Evolutionary conservation across 83 land plant species (phyloP).

Genomic region (Diphasiastrum complanatum): DNA sequence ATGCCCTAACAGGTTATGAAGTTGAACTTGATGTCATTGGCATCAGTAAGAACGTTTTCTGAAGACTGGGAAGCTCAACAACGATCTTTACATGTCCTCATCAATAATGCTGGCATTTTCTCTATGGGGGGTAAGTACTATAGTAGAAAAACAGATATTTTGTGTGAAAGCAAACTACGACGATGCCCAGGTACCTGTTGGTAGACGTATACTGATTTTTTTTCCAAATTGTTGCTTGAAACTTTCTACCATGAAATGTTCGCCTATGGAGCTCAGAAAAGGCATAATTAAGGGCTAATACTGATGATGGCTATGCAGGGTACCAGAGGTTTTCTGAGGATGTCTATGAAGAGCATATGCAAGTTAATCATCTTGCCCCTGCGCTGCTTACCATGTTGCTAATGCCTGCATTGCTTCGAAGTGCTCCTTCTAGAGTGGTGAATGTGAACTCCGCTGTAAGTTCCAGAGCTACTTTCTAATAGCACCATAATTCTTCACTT

Average conservation of each 20-base stretch:
- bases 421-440: slow-evolving; percentile 78
- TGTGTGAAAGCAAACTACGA: background rate
- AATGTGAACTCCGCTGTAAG: slow-evolving; percentile 91
- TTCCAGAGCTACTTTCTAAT: no score
- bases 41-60: slow-evolving; percentile 68
- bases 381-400: slow-evolving; percentile 78
- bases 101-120: slow-evolving; percentile 96
- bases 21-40: slow-evolving; percentile 66
- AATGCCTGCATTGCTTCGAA: slow-evolving; percentile 74
- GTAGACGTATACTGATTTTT: no score
- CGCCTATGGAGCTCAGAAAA: no score
- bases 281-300: no score
- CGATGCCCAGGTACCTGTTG: no score
- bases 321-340: slow-evolving; percentile 74
- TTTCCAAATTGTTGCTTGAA: no score
- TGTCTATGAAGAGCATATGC: slow-evolving; percentile 91
- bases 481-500: background rate
- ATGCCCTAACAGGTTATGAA: slow-evolving; percentile 65
- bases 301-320: slow-evolving; percentile 29
- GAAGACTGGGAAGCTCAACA: slow-evolving; percentile 67
- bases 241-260: no score
- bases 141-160: background rate
- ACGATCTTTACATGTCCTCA: slow-evolving; percentile 63
- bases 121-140: slow-evolving; percentile 60
- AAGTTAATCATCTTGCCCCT: slow-evolving; percentile 92